phyloP scores from a whole-genome alignment of 805 yeast species.

The Zygotorulaspora chibaensis region DNA sequence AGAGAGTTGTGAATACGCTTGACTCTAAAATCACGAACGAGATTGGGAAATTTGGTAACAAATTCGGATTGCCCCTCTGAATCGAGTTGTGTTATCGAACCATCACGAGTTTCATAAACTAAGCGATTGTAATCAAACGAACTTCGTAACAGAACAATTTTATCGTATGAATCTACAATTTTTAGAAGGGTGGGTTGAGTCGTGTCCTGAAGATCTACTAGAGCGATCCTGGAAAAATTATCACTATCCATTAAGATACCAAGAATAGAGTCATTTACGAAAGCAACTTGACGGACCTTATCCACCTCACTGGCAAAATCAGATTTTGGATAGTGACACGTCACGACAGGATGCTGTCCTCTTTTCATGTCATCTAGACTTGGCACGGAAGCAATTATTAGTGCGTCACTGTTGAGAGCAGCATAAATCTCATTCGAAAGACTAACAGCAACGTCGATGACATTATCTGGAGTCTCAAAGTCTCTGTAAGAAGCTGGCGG shows the following conservation, averaged over 20 bases:
- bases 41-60: slow-evolving; percentile 58
- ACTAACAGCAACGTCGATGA: slow-evolving; percentile 63
- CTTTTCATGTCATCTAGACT: slow-evolving; percentile 40
- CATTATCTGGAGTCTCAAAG: slow-evolving; percentile 49
- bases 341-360: slow-evolving; percentile 45
- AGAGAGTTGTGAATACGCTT: slow-evolving; percentile 29
- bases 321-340: slow-evolving; percentile 30
- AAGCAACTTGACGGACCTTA: slow-evolving; percentile 58
- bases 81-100: slow-evolving; percentile 47
- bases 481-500: slow-evolving; percentile 86
- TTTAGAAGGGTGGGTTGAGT: slow-evolving; percentile 40
- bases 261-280: slow-evolving; percentile 47
- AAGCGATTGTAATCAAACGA: slow-evolving; percentile 48
- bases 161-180: slow-evolving; percentile 44
- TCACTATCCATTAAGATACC: slow-evolving; percentile 60
- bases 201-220: slow-evolving; percentile 45
- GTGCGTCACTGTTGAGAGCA: slow-evolving; percentile 45
- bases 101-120: slow-evolving; percentile 61
- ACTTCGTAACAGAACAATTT: slow-evolving; percentile 53
- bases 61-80: slow-evolving; percentile 29
- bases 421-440: slow-evolving; percentile 56
- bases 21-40: slow-evolving; percentile 60
- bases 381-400: slow-evolving; percentile 47
- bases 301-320: slow-evolving; percentile 42
- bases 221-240: slow-evolving; percentile 45